Evolutionary conservation across 129 eudicot genomes (phyloP), one percentile per base, ranked within the genome.

Genomic region (Rutidosis leptorrhynchoides): DNA sequence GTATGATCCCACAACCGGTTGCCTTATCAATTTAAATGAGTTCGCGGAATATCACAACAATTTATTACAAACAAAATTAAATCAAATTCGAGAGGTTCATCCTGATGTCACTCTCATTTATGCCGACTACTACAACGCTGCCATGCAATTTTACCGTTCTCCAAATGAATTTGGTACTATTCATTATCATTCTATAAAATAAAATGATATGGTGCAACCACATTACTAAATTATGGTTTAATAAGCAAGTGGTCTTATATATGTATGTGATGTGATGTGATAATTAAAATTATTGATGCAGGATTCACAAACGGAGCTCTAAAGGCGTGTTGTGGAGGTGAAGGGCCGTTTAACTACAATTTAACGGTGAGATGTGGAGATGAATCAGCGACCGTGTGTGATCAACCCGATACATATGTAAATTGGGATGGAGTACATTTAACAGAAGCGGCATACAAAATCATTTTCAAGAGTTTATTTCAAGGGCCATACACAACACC

Each of bases 71-170:
- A 29, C 28, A 2, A 71, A 74, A 37, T 10, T 84, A 53, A 55
- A 45, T 20, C 81, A 24, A 1, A 64, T 80, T 26, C 76, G 43
- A 14, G 54, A 66, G n/a, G 67, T 68, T 64, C 73, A 78, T 45
- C 89, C 89, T 22, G 42, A 77, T 30, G 83, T 62, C 58, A 67
- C 3, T 35, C 72, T 84, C 40, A 68, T 75, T 10, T 81, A 84
- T 6, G 86, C 82, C 0, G 83, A 84, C 62, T 81, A 84, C 60
- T 84, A 81, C 77, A 69, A 75, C 14, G 83, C 81, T 23, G 86
- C 84, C 2, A 52, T 65, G 75, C 58, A 43, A 61, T 40, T 84
- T 24, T 84, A 62, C 25, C 58, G 25, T 8, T 67, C 75, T 28
- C 90, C 90, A 16, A 8, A 32, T 0, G 46, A 74, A 61, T 81